A percentile compares a stretch with the other conserved stretches of the same genome.
Evolutionary conservation across 2,329 filamentous ascomycete species (phyloP).

Genomic region (Talaromyces piceae): DNA sequence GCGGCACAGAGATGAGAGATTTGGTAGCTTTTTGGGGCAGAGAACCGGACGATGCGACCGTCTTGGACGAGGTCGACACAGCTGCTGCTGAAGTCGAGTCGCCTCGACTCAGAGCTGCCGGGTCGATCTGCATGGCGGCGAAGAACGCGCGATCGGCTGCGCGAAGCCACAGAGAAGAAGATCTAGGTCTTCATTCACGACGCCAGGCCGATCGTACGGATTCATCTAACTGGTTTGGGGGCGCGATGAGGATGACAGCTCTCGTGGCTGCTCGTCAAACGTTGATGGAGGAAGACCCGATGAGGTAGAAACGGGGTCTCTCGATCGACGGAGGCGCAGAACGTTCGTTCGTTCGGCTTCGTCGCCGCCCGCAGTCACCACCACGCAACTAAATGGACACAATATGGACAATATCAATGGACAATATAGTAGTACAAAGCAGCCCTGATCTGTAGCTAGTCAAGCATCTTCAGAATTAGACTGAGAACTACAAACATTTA

Average conservation of each 20-base stretch:
- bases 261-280: conserved; percentile 18
- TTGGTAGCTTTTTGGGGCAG: conserved; percentile 43
- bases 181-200: conserved; percentile 34
- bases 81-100: conserved; percentile 31
- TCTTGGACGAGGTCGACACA: conserved; percentile 25
- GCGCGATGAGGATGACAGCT: conserved; percentile 16
- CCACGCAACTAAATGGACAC: too few relatives aligned
- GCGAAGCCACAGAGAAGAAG: conserved; percentile 27
- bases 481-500: neutral
- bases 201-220: conserved; percentile 12
- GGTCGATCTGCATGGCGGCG: conserved; percentile 39
- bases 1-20: conserved; percentile 47
- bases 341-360: conserved; percentile 12
- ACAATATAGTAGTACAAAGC: too few relatives aligned
- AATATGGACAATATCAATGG: too few relatives aligned
- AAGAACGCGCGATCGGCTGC: conserved; percentile 31
- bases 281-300: conserved; percentile 8
- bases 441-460: neutral
- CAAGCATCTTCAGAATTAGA: neutral
- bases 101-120: conserved; percentile 36
- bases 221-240: conserved; percentile 7
- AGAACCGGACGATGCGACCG: conserved; percentile 20
- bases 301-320: conserved; percentile 3
- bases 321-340: conserved; percentile 19
- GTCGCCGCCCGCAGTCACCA: conserved; percentile 10